These are phyloP conservation scores for Lophiostoma macrostomum DNA, from an alignment of 495 filamentous ascomycete species.

Conservation along the genomic window DNA sequence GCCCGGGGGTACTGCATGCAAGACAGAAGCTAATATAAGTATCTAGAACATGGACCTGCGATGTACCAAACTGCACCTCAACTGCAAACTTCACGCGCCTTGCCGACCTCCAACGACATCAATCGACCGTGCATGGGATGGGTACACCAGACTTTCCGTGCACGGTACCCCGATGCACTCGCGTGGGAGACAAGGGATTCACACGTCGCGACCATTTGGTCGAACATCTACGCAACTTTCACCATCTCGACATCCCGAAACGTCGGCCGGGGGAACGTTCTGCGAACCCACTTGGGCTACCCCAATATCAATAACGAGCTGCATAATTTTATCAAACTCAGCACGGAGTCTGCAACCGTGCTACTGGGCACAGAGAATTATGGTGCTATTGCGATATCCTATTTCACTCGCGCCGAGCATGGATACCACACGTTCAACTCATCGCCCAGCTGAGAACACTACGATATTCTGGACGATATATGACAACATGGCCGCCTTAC, in stretches of 20 bases:
- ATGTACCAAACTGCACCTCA: conserved; percentile 47
- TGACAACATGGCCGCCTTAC: no score
- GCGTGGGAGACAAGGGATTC: conserved; percentile 32
- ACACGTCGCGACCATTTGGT: conserved; percentile 31
- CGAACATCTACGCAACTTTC: conserved; percentile 34
- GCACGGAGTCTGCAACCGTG: no score
- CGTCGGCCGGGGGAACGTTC: conserved; percentile 24
- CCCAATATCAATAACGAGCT: background rate
- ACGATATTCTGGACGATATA: no score
- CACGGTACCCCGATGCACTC: conserved; percentile 18
- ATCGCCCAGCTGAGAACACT: no score
- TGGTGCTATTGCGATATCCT: no score
- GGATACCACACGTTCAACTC: no score
- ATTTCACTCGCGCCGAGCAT: no score
- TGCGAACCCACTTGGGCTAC: conserved; percentile 10
- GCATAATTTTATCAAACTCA: no score
- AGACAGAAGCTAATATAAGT: no score
- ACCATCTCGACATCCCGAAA: conserved; percentile 33
- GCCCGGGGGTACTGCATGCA: no score
- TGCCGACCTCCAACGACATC: conserved; percentile 56
- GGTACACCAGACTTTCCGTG: conserved; percentile 25
- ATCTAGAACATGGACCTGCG: conserved; percentile 48
- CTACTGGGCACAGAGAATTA: no score
- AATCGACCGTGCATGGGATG: conserved; percentile 47
- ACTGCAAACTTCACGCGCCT: conserved; percentile 48